Percentiles rank a stretch among this genome's conserved stretches.
phyloP scores from a whole-genome alignment of 2,329 filamentous ascomycete genomes.

The Ophiostoma sp. region DNA sequence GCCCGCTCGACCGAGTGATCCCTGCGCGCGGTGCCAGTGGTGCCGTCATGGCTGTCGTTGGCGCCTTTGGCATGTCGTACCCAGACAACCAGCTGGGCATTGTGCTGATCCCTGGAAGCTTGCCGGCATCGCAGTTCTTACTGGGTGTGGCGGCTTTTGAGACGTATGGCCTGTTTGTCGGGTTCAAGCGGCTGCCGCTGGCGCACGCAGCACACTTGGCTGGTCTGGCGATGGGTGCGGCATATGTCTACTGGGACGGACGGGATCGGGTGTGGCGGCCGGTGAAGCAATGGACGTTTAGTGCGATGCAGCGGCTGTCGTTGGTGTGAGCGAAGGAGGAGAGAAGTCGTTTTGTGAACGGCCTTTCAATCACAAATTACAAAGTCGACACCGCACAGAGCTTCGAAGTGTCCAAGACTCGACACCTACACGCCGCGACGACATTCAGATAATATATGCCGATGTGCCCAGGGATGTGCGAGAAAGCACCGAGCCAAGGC shows the following conservation, averaged over 20 bases:
- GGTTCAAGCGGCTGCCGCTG: constrained; percentile 29
- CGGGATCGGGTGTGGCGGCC: constrained; percentile 29
- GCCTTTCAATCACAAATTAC: background rate
- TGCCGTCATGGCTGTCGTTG: constrained; percentile 33
- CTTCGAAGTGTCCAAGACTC: background rate
- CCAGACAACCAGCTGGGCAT: constrained; percentile 30
- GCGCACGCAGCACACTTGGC: constrained; percentile 33
- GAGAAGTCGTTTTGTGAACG: background rate
- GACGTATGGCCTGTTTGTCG: constrained; percentile 32
- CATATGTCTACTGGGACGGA: constrained; percentile 32
- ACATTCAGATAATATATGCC: background rate
- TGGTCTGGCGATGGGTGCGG: constrained; percentile 31
- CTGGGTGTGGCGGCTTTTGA: constrained; percentile 30
- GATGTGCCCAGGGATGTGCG: too few species aligned
- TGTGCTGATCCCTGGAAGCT: constrained; percentile 29
- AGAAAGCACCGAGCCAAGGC: too few species aligned
- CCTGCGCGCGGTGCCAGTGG: constrained; percentile 34
- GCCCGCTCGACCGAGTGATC: constrained; percentile 24
- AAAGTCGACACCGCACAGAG: background rate
- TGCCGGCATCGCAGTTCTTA: constrained; percentile 31
- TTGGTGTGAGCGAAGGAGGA: background rate
- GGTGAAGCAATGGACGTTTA: constrained; percentile 28
- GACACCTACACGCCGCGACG: too few species aligned
- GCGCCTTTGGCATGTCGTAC: constrained; percentile 31
- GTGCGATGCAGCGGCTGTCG: constrained; percentile 19